Evolutionary conservation across 2,329 filamentous ascomycete species (phyloP).

Genomic region (Alternaria ethzedia): DNA sequence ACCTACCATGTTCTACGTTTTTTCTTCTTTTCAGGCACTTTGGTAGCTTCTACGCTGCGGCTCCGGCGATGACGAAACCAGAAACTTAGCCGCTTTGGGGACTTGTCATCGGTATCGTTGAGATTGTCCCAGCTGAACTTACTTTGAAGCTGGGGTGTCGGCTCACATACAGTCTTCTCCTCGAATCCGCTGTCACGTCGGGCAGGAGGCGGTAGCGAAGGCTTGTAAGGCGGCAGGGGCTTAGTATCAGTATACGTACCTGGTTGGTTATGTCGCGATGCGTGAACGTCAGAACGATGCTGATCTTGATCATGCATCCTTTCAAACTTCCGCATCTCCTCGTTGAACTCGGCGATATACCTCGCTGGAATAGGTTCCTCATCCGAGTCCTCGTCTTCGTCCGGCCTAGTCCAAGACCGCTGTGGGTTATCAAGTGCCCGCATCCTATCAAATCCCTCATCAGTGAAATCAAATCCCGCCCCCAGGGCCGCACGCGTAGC

Average conservation of each 20-base stretch:
- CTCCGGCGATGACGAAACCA: background rate
- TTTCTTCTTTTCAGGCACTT: background rate
- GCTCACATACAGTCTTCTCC: background rate
- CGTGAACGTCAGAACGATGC: background rate
- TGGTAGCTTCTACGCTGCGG: background rate
- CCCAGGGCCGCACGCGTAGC: conserved; percentile 22
- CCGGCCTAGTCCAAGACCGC: background rate
- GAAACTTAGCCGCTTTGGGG: background rate
- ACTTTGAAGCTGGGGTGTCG: background rate
- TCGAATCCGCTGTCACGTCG: background rate
- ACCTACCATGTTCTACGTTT: background rate
- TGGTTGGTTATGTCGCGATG: background rate
- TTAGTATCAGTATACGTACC: background rate
- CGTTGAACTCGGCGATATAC: conserved; percentile 25
- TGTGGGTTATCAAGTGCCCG: background rate
- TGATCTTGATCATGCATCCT: conserved; percentile 1
- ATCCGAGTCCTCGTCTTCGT: background rate
- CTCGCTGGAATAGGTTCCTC: conserved; percentile 10
- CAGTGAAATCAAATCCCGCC: conserved; percentile 12
- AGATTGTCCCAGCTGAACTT: background rate
- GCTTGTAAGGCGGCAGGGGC: background rate
- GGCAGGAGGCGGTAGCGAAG: background rate
- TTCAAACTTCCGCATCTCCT: conserved; percentile 18
- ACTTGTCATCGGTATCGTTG: background rate
- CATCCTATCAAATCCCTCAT: background rate